phyloP scores from a whole-genome alignment of 345 rosid species.

The Melaleuca alternifolia region DNA sequence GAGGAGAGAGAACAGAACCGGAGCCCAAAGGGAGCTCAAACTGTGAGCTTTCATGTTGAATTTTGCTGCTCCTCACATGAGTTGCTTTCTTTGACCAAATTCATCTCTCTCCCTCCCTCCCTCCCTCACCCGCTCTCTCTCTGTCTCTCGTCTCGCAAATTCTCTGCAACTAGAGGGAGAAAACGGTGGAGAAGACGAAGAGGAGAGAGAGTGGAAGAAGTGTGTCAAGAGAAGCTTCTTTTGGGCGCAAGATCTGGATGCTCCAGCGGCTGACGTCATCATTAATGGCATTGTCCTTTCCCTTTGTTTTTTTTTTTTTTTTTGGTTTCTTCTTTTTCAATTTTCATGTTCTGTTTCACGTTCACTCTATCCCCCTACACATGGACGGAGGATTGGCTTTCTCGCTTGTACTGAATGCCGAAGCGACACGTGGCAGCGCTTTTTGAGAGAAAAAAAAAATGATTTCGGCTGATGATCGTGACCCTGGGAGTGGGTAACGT shows the following conservation, averaged over 20 bases:
- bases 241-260: slow-evolving; percentile 63
- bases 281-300: neutral
- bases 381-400: neutral
- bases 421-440: neutral
- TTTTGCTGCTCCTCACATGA: slow-evolving; percentile 17
- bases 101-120: slow-evolving; percentile 30
- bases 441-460: no score
- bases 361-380: neutral
- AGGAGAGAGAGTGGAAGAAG: neutral
- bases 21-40: slow-evolving; percentile 10
- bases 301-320: neutral
- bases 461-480: neutral
- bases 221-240: slow-evolving; percentile 37
- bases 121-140: neutral
- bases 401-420: neutral
- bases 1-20: neutral
- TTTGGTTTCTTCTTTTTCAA: neutral
- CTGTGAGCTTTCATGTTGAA: slow-evolving; percentile 50
- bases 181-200: slow-evolving; percentile 2
- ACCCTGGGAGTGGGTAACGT: neutral
- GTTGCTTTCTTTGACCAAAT: slow-evolving; percentile 18
- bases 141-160: neutral
- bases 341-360: neutral
- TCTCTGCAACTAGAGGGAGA: neutral
- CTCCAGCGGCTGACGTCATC: slow-evolving; percentile 38